Percentiles rank a stretch among this genome's conserved stretches.
Evolutionary conservation across 2,329 filamentous ascomycete genomes (phyloP).

Genomic region (Salinomyces thailandicus): DNA sequence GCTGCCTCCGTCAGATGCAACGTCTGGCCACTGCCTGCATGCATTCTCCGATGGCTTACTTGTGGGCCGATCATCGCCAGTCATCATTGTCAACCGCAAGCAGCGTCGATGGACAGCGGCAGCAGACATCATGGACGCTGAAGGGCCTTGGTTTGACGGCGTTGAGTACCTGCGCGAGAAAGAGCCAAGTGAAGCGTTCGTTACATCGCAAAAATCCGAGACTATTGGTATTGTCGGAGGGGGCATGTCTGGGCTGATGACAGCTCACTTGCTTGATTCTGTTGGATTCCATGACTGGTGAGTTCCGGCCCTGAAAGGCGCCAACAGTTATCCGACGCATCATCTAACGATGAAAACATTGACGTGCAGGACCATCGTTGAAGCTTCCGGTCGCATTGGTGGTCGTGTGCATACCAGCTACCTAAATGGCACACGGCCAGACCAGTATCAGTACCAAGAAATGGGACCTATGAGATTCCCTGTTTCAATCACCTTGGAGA

Average conservation of each 20-base stretch:
- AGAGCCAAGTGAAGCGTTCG: constrained; percentile 43
- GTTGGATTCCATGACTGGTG: constrained; percentile 50
- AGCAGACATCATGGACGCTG: constrained; percentile 42
- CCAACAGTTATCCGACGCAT: too few relatives aligned
- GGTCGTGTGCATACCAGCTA: constrained; percentile 56
- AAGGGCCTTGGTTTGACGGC: constrained; percentile 57
- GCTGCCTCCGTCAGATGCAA: constrained; percentile 29
- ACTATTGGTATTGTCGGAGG: constrained; percentile 54
- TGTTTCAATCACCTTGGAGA: constrained; percentile 39
- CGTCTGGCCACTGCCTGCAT: neutral
- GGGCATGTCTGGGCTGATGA: constrained; percentile 57
- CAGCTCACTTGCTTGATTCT: constrained; percentile 38
- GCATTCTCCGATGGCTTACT: constrained; percentile 11
- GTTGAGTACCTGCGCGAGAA: constrained; percentile 49
- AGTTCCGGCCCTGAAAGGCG: too few relatives aligned
- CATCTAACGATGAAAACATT: too few relatives aligned
- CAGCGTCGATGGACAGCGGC: constrained; percentile 28
- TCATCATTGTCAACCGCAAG: constrained; percentile 28
- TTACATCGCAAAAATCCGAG: constrained; percentile 46
- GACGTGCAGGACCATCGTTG: constrained; percentile 53
- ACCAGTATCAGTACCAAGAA: constrained; percentile 58
- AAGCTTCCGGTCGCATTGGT: constrained; percentile 50
- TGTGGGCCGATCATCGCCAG: constrained; percentile 34
- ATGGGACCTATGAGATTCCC: constrained; percentile 59
- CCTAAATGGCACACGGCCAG: constrained; percentile 46